These are phyloP conservation scores for Tetraselmis chui DNA, from an alignment of 139 green algal genomes.

Conservation along the genomic window DNA sequence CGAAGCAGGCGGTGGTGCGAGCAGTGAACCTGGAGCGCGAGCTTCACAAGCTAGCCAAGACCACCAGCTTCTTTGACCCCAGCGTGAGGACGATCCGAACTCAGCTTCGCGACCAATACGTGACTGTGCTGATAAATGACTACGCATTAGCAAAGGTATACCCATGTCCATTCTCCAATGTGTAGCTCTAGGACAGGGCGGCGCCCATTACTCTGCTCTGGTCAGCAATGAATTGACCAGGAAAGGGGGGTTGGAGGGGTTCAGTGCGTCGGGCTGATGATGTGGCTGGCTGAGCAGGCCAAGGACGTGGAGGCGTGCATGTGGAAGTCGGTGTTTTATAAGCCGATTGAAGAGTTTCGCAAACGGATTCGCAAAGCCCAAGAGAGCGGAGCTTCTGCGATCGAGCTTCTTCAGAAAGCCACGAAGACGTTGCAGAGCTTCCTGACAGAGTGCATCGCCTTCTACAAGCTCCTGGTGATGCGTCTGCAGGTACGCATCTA, in stretches of 20 bases:
- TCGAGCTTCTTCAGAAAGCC: constrained; percentile 25
- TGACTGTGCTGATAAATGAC: constrained; percentile 46
- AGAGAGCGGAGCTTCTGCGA: constrained; percentile 6
- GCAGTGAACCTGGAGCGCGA: not conserved
- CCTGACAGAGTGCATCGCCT: constrained; percentile 46
- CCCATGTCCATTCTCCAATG: not conserved
- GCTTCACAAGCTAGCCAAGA: not conserved
- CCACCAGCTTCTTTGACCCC: constrained; percentile 34
- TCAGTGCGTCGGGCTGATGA: not conserved
- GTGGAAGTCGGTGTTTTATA: constrained; percentile 66
- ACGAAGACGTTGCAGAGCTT: constrained; percentile 45
- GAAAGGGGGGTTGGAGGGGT: not conserved
- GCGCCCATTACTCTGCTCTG: not conserved
- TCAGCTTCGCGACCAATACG: constrained; percentile 41
- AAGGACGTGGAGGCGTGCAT: constrained; percentile 45
- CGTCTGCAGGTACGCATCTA: not conserved
- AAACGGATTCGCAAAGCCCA: constrained; percentile 18
- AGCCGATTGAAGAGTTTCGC: constrained; percentile 70
- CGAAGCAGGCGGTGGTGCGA: not conserved
- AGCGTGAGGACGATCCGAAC: constrained; percentile 34
- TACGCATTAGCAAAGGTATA: constrained; percentile 38
- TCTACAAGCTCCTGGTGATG: constrained; percentile 38
- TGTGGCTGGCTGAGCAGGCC: constrained; percentile 11
- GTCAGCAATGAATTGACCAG: not conserved
- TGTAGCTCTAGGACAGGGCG: not conserved